Conservation (phyloP, 1,284 basidiomycete species). For the Sutorius eximius region DNA sequence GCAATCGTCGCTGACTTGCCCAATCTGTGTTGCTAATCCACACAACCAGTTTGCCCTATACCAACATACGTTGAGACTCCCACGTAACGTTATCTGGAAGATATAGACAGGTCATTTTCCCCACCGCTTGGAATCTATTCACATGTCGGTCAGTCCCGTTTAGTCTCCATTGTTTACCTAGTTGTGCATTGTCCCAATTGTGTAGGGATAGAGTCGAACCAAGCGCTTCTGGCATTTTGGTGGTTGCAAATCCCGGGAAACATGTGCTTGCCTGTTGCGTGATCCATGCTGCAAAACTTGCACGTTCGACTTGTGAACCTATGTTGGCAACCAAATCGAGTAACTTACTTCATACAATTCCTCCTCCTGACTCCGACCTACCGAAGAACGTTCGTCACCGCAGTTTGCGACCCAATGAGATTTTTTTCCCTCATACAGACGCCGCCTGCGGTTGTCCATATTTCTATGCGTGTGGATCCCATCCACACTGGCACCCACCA, state of each 20-base stretch:
- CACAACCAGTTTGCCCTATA: slow-evolving; percentile 1
- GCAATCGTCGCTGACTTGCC: slow-evolving; percentile 10
- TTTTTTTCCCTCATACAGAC: not conserved
- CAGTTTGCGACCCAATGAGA: slow-evolving; percentile 16
- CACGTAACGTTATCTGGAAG: not conserved
- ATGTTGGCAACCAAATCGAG: slow-evolving; percentile 18
- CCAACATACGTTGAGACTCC: not conserved
- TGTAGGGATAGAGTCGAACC: not conserved
- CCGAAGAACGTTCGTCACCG: slow-evolving; percentile 28
- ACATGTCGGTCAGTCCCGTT: slow-evolving; percentile 7
- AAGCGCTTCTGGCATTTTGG: not conserved
- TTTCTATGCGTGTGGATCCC: not conserved
- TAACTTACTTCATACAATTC: slow-evolving; percentile 2
- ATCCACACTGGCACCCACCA: not conserved
- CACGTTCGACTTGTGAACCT: slow-evolving; percentile 21
- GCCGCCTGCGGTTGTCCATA: not conserved
- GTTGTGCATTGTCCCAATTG: not conserved
- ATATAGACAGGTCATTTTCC: not conserved
- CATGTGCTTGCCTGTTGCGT: not conserved
- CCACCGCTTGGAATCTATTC: not conserved
- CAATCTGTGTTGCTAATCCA: not conserved
- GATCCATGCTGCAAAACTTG: not conserved
- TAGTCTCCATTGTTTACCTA: not conserved
- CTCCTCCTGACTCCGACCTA: not conserved
- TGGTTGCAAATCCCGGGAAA: not conserved